Evolutionary conservation across 2,329 filamentous ascomycete species (phyloP), one percentile per base, ranked within the genome.

Genomic region (Cladorrhinum sp.): DNA sequence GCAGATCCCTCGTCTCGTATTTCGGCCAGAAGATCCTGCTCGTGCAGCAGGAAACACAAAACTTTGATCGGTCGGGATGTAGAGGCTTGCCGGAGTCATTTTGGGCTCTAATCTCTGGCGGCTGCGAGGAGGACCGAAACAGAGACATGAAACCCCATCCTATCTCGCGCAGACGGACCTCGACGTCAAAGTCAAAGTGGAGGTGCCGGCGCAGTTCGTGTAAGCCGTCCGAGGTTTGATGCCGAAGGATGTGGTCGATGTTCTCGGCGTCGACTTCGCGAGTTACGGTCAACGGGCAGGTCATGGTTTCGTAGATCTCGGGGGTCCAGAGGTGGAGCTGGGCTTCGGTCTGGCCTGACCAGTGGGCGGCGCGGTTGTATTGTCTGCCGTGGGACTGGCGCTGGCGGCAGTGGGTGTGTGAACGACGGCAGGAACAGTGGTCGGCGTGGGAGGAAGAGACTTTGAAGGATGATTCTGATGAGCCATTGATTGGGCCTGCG

Each of bases 281-380:
- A 49, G 64, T 66, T 23, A 69, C 54, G n/a, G 66, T 69, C 13
- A 66, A 51, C 16, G 66, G 66, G 25, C 59, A 64, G 50, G 63
- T 64, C 20, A 67, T 61, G 25, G 52, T 62, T 52, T 66, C 61
- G 64, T 69, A 69, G 51, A 69, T 68, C 62, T 69, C 67, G 27
- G 66, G 67, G 16, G 67, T 67, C 67, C 67, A 69, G 9, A 69
- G 63, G n/a, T 64, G 67, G 4, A 69, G 64, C 9, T 66, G 63
- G 1, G 65, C 64, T 50, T 69, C 65, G 1, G 67, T 68, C 59
- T 69, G 66, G 52, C 67, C 67, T 13, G 63, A 65, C 67, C 65
- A 69, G 53, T 64, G 63, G n/a, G 62, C 62, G n/a, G 65, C 61
- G 10, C 65, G 61, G 62, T 69, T 51, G 60, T 69, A 67, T 10